A percentile compares a stretch with the other conserved stretches of the same genome.
These are phyloP conservation scores for Gyrodon lividus DNA, from an alignment of 768 basidiomycete species.

Conservation along the genomic window DNA sequence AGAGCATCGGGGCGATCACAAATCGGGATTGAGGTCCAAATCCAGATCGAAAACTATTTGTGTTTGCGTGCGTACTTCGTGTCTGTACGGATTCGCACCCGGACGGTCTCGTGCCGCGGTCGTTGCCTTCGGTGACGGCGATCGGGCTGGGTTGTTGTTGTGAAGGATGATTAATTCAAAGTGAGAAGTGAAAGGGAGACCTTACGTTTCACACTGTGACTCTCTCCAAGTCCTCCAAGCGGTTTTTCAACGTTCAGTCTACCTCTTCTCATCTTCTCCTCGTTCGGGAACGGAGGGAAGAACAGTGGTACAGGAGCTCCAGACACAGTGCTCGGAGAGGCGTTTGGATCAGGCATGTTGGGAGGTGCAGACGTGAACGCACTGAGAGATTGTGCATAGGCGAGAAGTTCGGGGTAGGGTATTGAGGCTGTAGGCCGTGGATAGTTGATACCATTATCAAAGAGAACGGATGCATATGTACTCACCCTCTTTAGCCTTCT, in stretches of 20 bases:
- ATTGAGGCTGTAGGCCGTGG: constrained; percentile 54
- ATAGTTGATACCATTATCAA: neutral
- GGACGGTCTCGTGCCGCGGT: constrained; percentile 46
- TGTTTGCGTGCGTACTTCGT: constrained; percentile 60
- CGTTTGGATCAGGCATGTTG: constrained; percentile 73
- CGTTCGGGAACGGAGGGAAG: constrained; percentile 89
- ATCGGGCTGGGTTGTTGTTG: constrained; percentile 46
- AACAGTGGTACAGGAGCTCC: constrained; percentile 77
- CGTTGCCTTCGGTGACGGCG: constrained; percentile 55
- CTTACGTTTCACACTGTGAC: constrained; percentile 77
- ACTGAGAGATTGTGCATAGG: constrained; percentile 82
- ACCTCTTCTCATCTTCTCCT: constrained; percentile 87
- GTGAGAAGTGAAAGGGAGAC: neutral
- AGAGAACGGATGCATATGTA: neutral
- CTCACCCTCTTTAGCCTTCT: constrained; percentile 69
- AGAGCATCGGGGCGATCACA: constrained; percentile 37
- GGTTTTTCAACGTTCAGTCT: constrained; percentile 79
- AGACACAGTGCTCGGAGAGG: constrained; percentile 43
- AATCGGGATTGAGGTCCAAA: constrained; percentile 81
- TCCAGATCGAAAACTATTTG: constrained; percentile 75
- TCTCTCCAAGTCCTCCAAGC: constrained; percentile 75
- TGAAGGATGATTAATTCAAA: constrained; percentile 2
- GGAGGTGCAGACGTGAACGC: constrained; percentile 88
- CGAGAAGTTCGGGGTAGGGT: constrained; percentile 78
- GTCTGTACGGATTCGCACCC: constrained; percentile 68